Conservation (phyloP, 2,329 filamentous ascomycete genomes). For the Stachybotrys elegans region DNA sequence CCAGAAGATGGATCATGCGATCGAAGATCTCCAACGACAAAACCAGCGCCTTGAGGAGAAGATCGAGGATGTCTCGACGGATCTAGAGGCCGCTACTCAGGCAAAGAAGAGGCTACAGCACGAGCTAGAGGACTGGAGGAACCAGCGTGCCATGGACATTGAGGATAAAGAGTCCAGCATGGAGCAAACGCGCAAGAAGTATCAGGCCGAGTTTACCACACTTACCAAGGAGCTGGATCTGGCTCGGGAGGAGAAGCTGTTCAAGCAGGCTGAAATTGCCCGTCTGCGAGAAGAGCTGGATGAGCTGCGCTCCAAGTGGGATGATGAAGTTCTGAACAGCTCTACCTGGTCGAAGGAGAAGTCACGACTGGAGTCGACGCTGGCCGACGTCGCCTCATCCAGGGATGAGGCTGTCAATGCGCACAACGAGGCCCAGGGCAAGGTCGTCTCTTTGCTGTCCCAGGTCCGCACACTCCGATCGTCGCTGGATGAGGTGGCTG, state of each 20-base stretch:
- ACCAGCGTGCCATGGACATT: slow-evolving; percentile 89
- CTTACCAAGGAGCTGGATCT: slow-evolving; percentile 90
- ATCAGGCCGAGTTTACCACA: slow-evolving; percentile 85
- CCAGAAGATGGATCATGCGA: slow-evolving; percentile 78
- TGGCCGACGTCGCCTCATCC: slow-evolving; percentile 85
- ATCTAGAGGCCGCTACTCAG: slow-evolving; percentile 79
- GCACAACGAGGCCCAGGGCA: slow-evolving; percentile 91
- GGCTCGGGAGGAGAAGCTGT: slow-evolving; percentile 83
- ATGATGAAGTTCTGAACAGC: slow-evolving; percentile 95
- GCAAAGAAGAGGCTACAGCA: slow-evolving; percentile 93
- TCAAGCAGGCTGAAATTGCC: slow-evolving; percentile 79
- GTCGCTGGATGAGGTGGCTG: slow-evolving; percentile 77
- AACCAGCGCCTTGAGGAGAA: slow-evolving; percentile 87
- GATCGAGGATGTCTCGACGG: slow-evolving; percentile 85
- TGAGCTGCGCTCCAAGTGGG: slow-evolving; percentile 92
- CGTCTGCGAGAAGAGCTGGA: slow-evolving; percentile 94
- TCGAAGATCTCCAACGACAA: slow-evolving; percentile 87
- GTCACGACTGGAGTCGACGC: slow-evolving; percentile 79
- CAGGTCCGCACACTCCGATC: slow-evolving; percentile 83
- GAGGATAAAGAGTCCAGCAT: slow-evolving; percentile 95
- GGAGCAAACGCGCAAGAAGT: slow-evolving; percentile 97
- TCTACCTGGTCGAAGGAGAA: slow-evolving; percentile 99
- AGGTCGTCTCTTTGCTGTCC: slow-evolving; percentile 83
- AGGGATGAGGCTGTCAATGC: slow-evolving; percentile 89
- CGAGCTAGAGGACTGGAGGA: slow-evolving; percentile 95